A percentile compares a stretch with the other conserved stretches of the same genome.
Conservation (phyloP, 345 rosid species). For the Murraya koenigii region DNA sequence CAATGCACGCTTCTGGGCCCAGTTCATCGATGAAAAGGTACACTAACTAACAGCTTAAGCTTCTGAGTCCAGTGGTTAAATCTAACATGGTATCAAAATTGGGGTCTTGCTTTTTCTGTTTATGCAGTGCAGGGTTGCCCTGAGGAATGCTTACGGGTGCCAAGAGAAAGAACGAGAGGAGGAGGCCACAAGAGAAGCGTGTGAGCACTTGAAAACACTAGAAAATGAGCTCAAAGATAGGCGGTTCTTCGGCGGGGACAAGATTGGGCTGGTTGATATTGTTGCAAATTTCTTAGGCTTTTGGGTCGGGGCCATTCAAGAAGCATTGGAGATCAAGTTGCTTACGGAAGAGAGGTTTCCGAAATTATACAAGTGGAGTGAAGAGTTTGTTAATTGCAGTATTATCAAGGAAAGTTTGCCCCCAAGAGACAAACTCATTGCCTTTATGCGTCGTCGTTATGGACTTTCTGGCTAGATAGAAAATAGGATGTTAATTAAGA, state of each 20-base stretch:
- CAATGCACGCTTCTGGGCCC: constrained; percentile 55
- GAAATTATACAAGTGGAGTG: constrained; percentile 34
- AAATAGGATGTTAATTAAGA: neutral
- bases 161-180: constrained; percentile 29
- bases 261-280: constrained; percentile 56
- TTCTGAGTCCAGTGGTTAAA: too few species aligned
- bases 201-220: constrained; percentile 30
- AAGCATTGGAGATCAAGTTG: constrained; percentile 36
- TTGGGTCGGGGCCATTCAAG: constrained; percentile 41
- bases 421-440: constrained; percentile 32
- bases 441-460: neutral
- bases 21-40: constrained; percentile 51
- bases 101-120: neutral
- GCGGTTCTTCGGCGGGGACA: constrained; percentile 63
- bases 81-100: neutral
- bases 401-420: constrained; percentile 44
- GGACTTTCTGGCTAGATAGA: neutral
- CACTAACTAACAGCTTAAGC: too few species aligned
- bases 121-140: constrained; percentile 28
- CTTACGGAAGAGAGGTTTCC: constrained; percentile 53
- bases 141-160: constrained; percentile 36
- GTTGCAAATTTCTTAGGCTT: constrained; percentile 35
- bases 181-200: constrained; percentile 36
- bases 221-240: constrained; percentile 53
- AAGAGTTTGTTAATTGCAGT: constrained; percentile 24